Evolutionary conservation across 2,329 filamentous ascomycete genomes (phyloP).

Genomic region (Sporothrix sp.): DNA sequence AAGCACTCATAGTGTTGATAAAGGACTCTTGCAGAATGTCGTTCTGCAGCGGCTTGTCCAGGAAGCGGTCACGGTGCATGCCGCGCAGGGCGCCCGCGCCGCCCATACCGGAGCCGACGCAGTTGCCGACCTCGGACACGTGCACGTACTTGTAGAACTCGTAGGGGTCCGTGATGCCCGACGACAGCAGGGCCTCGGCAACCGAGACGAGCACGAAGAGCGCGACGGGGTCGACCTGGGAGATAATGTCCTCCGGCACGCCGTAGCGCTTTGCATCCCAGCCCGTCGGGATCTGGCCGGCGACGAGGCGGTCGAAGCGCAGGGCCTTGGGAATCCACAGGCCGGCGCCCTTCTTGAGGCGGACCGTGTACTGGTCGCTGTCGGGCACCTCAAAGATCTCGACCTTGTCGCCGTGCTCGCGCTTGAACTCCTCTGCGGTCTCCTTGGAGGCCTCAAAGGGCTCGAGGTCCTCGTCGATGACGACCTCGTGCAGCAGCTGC

Average conservation of each 20-base stretch:
- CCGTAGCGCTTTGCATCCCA: conserved; percentile 97
- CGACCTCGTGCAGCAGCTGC: conserved; percentile 93
- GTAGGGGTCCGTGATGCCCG: conserved; percentile 96
- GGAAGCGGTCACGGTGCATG: conserved; percentile 97
- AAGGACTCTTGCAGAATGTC: conserved; percentile 99
- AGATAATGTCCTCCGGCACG: conserved; percentile 94
- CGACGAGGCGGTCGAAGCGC: conserved; percentile 92
- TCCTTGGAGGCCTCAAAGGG: conserved; percentile 97
- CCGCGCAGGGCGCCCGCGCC: conserved; percentile 83
- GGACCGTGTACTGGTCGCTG: conserved; percentile 87
- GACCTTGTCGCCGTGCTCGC: conserved; percentile 93
- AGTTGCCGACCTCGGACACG: conserved; percentile 95
- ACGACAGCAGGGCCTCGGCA: conserved; percentile 78
- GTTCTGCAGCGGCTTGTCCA: conserved; percentile 96
- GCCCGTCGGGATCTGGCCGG: conserved; percentile 90
- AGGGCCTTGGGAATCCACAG: conserved; percentile 95
- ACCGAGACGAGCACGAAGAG: conserved; percentile 92
- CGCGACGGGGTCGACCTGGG: conserved; percentile 92
- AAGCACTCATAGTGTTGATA: conserved; percentile 99
- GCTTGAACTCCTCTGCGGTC: conserved; percentile 93
- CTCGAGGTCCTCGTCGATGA: conserved; percentile 93
- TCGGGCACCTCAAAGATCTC: conserved; percentile 94
- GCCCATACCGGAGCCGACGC: conserved; percentile 96
- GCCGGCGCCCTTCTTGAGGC: conserved; percentile 88
- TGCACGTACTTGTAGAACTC: conserved; percentile 99